Percentiles rank a stretch among this genome's conserved stretches.
These are phyloP conservation scores for Paralagenidium karlingii DNA, from an alignment of 352 stramenopile species.

Conservation along the genomic window DNA sequence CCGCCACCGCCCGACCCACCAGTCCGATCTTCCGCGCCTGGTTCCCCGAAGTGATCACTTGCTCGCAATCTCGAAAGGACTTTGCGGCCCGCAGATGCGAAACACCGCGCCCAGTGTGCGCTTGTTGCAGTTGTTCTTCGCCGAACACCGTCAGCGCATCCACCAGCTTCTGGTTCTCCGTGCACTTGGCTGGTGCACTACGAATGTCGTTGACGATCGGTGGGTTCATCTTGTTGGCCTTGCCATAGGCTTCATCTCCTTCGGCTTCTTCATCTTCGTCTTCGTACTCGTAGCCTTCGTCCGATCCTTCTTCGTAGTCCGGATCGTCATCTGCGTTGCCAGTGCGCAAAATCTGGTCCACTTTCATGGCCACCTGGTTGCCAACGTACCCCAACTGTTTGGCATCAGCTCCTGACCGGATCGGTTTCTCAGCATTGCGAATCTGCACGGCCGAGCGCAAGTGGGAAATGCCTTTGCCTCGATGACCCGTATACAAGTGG, in stretches of 20 bases:
- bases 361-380: conserved; percentile 34
- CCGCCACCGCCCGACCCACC: conserved; percentile 49
- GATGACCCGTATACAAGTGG: conserved; percentile 42
- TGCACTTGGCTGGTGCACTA: conserved; percentile 16
- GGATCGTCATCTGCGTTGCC: conserved; percentile 54
- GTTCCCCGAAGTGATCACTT: conserved; percentile 26
- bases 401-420: conserved; percentile 38
- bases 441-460: conserved; percentile 51
- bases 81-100: conserved; percentile 51
- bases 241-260: conserved; percentile 9
- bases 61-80: conserved; percentile 23
- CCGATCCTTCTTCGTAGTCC: conserved; percentile 47
- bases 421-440: conserved; percentile 27
- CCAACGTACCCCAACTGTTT: conserved; percentile 51
- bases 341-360: conserved; percentile 61
- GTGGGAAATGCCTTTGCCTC: conserved; percentile 66
- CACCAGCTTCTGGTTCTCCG: conserved; percentile 49
- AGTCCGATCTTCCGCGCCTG: conserved; percentile 42
- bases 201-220: conserved; percentile 40
- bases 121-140: conserved; percentile 31
- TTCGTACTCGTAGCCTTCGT: conserved; percentile 18
- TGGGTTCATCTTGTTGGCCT: conserved; percentile 9
- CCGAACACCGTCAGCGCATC: conserved; percentile 45
- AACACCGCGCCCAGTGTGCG: conserved; percentile 41
- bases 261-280: conserved; percentile 12